A percentile compares a stretch with the other conserved stretches of the same genome.
phyloP scores from a whole-genome alignment of 2,329 filamentous ascomycete species.

The Monascus ruber region DNA sequence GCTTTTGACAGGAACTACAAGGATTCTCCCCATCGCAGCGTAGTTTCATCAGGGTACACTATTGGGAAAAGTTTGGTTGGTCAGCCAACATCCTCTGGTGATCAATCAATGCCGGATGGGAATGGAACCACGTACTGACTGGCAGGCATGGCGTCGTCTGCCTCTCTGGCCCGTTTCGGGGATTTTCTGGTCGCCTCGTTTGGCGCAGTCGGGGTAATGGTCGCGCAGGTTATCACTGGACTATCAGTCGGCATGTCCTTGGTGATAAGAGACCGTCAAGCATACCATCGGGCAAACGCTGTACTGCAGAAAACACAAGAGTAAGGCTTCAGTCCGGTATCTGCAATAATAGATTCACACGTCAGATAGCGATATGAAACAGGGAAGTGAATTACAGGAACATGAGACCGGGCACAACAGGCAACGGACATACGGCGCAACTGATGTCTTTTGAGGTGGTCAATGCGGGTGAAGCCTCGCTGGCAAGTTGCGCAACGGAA shows the following conservation, averaged over 20 bases:
- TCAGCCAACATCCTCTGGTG: not conserved
- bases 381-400: not conserved
- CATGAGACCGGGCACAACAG: conserved; percentile 4
- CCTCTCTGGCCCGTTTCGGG: conserved; percentile 37
- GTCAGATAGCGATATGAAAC: not conserved
- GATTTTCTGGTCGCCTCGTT: conserved; percentile 31
- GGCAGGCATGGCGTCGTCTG: conserved; percentile 36
- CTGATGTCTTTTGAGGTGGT: conserved; percentile 38
- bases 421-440: conserved; percentile 29
- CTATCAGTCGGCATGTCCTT: not conserved
- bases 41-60: conserved; percentile 39
- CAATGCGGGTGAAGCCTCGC: conserved; percentile 36
- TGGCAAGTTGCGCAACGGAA: conserved; percentile 35
- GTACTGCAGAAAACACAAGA: conserved; percentile 36
- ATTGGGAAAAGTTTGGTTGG: conserved; percentile 1
- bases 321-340: conserved; percentile 38
- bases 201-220: conserved; percentile 33
- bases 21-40: conserved; percentile 36
- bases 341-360: conserved; percentile 12
- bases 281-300: conserved; percentile 35
- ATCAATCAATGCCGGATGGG: not conserved
- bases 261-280: conserved; percentile 1
- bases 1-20: conserved; percentile 34
- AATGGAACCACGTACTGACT: conserved; percentile 25
- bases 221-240: conserved; percentile 36